Evolutionary conservation across 768 basidiomycete genomes (phyloP).

Genomic region (Cytidiella melzeri): DNA sequence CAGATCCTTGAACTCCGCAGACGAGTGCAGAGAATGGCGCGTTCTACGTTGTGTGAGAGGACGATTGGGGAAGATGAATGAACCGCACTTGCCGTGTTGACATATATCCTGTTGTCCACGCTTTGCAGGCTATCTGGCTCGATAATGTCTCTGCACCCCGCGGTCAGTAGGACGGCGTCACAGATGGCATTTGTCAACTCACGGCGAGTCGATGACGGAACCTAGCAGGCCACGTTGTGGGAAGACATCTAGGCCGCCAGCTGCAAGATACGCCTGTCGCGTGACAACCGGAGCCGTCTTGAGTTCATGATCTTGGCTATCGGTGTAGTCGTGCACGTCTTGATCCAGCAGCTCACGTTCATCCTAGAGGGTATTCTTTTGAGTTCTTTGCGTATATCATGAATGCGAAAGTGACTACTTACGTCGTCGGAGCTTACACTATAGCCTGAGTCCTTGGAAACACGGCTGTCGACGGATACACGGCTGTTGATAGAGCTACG

Average conservation of each 20-base stretch:
- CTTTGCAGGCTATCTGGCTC: background rate
- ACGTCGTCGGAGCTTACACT: background rate
- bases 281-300: constrained; percentile 26
- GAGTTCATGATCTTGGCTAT: constrained; percentile 17
- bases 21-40: constrained; percentile 70
- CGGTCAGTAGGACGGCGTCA: too few relatives aligned
- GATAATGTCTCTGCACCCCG: too few relatives aligned
- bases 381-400: background rate
- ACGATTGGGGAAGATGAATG: background rate
- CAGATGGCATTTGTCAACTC: too few relatives aligned
- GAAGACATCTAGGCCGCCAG: constrained; percentile 19
- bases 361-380: background rate
- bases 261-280: constrained; percentile 20
- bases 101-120: constrained; percentile 48
- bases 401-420: background rate
- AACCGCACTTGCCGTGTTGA: constrained; percentile 59
- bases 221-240: constrained; percentile 65
- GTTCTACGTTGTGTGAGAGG: constrained; percentile 42
- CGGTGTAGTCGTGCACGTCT: background rate
- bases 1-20: constrained; percentile 73
- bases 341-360: background rate
- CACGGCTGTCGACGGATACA: background rate
- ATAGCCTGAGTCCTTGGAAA: background rate
- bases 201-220: constrained; percentile 30
- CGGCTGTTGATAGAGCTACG: too few relatives aligned